Conservation (phyloP, 306 rosid genomes). For the Pterocarpus macrocarpus region DNA sequence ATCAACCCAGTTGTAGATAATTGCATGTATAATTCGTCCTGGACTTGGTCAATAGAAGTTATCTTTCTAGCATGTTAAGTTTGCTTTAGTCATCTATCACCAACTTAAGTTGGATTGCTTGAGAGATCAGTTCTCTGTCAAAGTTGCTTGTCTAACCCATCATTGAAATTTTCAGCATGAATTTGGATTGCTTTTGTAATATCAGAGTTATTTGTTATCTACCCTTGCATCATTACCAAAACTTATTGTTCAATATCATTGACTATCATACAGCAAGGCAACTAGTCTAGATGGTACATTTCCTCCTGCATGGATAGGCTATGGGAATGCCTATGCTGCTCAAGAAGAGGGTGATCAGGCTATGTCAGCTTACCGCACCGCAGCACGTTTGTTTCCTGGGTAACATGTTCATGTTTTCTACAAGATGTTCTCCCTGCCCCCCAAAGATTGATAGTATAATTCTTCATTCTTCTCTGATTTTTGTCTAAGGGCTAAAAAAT, state of each 20-base stretch:
- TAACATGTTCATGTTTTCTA: conserved; percentile 36
- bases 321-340: conserved; percentile 93
- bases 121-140: conserved; percentile 17
- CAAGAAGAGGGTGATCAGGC: conserved; percentile 99
- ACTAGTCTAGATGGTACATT: conserved; percentile 91
- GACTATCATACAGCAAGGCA: conserved; percentile 75
- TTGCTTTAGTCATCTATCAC: conserved; percentile 16
- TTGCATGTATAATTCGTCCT: too few relatives aligned
- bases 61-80: not conserved
- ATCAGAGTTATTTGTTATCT: conserved; percentile 17
- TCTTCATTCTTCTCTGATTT: not conserved
- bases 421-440: not conserved
- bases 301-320: conserved; percentile 98
- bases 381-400: conserved; percentile 99
- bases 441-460: not conserved
- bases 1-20: conserved; percentile 18
- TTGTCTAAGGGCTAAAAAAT: not conserved
- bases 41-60: too few relatives aligned
- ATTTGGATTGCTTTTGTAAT: conserved; percentile 8
- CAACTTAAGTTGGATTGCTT: not conserved
- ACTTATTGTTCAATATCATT: conserved; percentile 40
- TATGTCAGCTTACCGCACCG: conserved; percentile 96
- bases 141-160: conserved; percentile 4
- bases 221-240: conserved; percentile 18
- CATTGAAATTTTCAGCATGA: conserved; percentile 11